Evolutionary conservation across 2,329 filamentous ascomycete genomes (phyloP).

Genomic region (Xylaria sp.): DNA sequence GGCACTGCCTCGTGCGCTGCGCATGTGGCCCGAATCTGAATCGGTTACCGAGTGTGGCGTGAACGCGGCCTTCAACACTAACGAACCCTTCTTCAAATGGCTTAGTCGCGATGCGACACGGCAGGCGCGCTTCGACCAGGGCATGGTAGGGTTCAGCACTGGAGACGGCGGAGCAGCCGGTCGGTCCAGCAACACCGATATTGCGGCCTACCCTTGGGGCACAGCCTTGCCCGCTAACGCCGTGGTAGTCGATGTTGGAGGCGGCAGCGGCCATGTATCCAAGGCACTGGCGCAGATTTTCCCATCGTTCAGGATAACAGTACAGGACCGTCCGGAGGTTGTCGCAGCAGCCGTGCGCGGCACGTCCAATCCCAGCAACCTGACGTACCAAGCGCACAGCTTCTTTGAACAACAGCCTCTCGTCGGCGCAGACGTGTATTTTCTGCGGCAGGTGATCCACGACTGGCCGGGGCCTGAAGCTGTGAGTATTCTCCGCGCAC

Average conservation of each 20-base stretch:
- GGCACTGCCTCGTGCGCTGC: conserved; percentile 2
- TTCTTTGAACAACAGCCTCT: conserved; percentile 10
- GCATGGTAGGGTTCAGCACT: conserved; percentile 9
- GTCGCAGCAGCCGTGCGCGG: neutral
- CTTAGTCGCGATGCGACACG: neutral
- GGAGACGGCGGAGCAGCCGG: neutral
- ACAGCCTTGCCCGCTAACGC: neutral
- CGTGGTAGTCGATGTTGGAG: conserved; percentile 4
- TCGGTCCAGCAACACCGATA: neutral
- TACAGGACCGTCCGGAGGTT: conserved; percentile 8
- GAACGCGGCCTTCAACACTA: conserved; percentile 19
- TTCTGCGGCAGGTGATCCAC: conserved; percentile 19
- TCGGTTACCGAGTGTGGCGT: neutral
- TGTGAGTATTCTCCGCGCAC: conserved; percentile 9
- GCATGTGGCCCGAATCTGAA: neutral
- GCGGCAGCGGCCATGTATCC: conserved; percentile 6
- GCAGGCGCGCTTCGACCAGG: conserved; percentile 5
- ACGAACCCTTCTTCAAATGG: conserved; percentile 12
- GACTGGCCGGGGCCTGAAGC: conserved; percentile 15
- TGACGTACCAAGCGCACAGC: conserved; percentile 8
- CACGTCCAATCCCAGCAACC: neutral
- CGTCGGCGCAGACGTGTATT: conserved; percentile 22
- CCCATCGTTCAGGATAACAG: neutral
- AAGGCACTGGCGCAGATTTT: neutral
- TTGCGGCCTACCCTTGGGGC: conserved; percentile 10